These are phyloP conservation scores for Adansonia rubrostipa DNA, from an alignment of 441 rosid species.

Conservation along the genomic window DNA sequence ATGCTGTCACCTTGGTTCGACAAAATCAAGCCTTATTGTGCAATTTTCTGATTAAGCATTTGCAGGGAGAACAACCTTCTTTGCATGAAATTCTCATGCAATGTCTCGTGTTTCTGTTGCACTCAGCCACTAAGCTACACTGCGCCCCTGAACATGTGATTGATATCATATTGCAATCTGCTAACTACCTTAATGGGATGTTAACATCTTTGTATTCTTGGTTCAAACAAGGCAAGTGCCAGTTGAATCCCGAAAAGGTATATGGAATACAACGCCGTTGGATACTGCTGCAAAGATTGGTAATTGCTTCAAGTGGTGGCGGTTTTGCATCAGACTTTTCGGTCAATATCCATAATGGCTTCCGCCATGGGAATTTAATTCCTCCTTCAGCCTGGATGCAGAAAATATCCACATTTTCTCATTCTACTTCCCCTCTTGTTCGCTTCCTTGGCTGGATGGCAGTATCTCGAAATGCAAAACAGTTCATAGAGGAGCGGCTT, in stretches of 20 bases:
- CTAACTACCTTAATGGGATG: constrained; percentile 62
- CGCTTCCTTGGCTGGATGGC: constrained; percentile 97
- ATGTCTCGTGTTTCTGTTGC: constrained; percentile 71
- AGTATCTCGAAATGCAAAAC: constrained; percentile 68
- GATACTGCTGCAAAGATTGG: constrained; percentile 74
- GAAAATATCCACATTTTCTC: constrained; percentile 63
- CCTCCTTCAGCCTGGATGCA: constrained; percentile 76
- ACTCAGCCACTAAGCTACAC: constrained; percentile 67
- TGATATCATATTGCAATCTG: constrained; percentile 64
- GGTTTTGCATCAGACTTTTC: constrained; percentile 55
- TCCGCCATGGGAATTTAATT: constrained; percentile 61
- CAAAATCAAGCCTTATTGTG: constrained; percentile 75
- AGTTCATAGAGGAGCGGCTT: constrained; percentile 55
- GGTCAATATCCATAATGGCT: constrained; percentile 41
- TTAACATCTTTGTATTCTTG: constrained; percentile 54
- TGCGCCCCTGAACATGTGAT: constrained; percentile 68
- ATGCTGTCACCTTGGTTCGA: constrained; percentile 83
- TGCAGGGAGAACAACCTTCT: constrained; percentile 67
- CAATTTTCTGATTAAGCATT: constrained; percentile 61
- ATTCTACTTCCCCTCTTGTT: constrained; percentile 65
- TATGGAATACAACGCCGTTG: constrained; percentile 63
- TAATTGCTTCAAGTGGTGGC: constrained; percentile 70
- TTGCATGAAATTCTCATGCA: constrained; percentile 82
- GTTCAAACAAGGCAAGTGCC: constrained; percentile 55
- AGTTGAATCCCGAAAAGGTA: constrained; percentile 51